Conservation (phyloP, 352 stramenopile genomes). For the Globisporangium middletonii region DNA sequence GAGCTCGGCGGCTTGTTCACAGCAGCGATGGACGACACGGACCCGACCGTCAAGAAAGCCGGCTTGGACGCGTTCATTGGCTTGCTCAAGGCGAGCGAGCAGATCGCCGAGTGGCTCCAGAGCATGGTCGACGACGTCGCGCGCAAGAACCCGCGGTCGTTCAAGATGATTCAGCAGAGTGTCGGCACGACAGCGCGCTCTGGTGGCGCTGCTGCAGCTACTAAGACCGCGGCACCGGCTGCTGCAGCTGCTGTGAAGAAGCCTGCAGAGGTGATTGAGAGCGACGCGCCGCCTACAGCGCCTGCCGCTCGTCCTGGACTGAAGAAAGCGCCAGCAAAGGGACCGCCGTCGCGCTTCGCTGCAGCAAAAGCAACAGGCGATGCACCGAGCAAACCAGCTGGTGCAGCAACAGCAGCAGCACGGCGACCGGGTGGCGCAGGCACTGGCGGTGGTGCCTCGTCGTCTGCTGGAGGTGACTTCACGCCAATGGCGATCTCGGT, state of each 20-base stretch:
- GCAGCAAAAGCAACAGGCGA: constrained; percentile 30
- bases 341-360: constrained; percentile 41
- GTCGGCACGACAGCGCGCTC: constrained; percentile 19
- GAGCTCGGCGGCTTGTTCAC: constrained; percentile 62
- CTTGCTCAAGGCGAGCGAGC: constrained; percentile 46
- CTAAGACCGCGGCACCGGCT: background rate
- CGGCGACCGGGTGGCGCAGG: constrained; percentile 24
- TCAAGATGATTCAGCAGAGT: constrained; percentile 59
- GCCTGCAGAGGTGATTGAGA: constrained; percentile 18
- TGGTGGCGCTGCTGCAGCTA: constrained; percentile 15
- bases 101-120: constrained; percentile 50
- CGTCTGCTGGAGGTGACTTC: constrained; percentile 41
- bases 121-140: constrained; percentile 55
- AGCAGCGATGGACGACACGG: constrained; percentile 62
- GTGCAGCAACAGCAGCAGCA: background rate
- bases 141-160: constrained; percentile 62
- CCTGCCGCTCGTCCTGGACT: constrained; percentile 8
- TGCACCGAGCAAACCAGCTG: constrained; percentile 20
- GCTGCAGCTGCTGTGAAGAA: constrained; percentile 15
- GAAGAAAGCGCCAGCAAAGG: constrained; percentile 34
- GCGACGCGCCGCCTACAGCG: constrained; percentile 15
- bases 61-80: constrained; percentile 57
- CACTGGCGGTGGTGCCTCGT: constrained; percentile 5
- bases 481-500: constrained; percentile 57
- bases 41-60: constrained; percentile 76